Conservation (phyloP, 768 basidiomycete species). For the Hericium erinaceus region DNA sequence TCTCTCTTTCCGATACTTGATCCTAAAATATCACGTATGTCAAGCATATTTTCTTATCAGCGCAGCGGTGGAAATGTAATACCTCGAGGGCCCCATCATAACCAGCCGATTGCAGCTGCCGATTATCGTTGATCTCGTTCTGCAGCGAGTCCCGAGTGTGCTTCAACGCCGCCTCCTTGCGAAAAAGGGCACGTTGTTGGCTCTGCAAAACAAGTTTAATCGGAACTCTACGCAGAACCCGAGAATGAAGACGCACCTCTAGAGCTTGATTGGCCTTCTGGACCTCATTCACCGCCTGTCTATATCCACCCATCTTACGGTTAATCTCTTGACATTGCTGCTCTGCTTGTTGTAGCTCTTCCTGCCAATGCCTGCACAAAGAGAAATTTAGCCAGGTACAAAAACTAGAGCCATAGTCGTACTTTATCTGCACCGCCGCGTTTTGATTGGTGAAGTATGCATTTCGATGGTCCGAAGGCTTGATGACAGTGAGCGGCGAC, state of each 20-base stretch:
- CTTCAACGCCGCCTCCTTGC: conserved; percentile 20
- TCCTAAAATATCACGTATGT: conserved; percentile 31
- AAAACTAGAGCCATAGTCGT: not conserved
- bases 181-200: not conserved
- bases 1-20: conserved; percentile 41
- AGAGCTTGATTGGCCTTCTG: conserved; percentile 17
- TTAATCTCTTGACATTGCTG: conserved; percentile 24
- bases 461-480: conserved; percentile 21
- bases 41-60: not conserved
- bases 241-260: not conserved
- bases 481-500: conserved; percentile 25
- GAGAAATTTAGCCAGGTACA: not conserved
- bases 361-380: conserved; percentile 35
- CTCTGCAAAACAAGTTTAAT: not conserved
- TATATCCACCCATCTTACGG: conserved; percentile 20
- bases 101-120: conserved; percentile 53
- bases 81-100: conserved; percentile 49
- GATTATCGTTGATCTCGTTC: conserved; percentile 57
- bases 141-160: conserved; percentile 32
- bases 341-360: conserved; percentile 31
- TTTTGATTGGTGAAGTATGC: conserved; percentile 10
- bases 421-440: conserved; percentile 10
- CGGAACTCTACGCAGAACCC: not conserved
- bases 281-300: conserved; percentile 21
- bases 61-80: conserved; percentile 12